phyloP scores from a whole-genome alignment of 164 flowering plant species.

The Tinospora cordifolia region DNA sequence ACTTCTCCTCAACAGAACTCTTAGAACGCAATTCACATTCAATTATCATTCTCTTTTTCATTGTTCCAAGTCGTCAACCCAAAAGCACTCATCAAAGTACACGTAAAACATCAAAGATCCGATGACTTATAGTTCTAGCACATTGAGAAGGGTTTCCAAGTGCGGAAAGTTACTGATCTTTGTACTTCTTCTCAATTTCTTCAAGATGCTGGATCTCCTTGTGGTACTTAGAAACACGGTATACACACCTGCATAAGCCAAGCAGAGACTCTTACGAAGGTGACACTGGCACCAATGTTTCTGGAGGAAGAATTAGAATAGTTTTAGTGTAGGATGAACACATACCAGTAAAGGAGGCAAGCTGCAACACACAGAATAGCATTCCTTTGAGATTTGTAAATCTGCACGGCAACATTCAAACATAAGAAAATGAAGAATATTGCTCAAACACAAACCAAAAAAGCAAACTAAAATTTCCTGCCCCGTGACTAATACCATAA shows the following conservation, averaged over 20 bases:
- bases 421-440: not conserved
- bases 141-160: not conserved
- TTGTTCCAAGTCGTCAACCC: too few relatives aligned
- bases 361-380: constrained; percentile 64
- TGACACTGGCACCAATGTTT: not conserved
- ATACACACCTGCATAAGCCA: constrained; percentile 51
- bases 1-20: too few relatives aligned
- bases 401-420: constrained; percentile 33
- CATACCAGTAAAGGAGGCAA: constrained; percentile 82
- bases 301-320: not conserved
- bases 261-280: not conserved
- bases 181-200: constrained; percentile 76
- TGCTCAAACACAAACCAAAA: not conserved
- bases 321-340: not conserved
- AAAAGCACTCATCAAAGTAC: not conserved
- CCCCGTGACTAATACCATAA: not conserved
- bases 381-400: constrained; percentile 89
- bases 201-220: constrained; percentile 67
- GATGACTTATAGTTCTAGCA: not conserved
- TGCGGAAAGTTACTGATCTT: constrained; percentile 39
- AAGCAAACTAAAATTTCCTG: not conserved
- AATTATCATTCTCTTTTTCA: too few relatives aligned
- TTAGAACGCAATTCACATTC: too few relatives aligned
- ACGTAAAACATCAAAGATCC: not conserved
- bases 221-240: constrained; percentile 61